A percentile compares a stretch with the other conserved stretches of the same genome.
Conservation (phyloP, 1,139 yeast species). For the Lodderomyces pseudojiufengensis region DNA sequence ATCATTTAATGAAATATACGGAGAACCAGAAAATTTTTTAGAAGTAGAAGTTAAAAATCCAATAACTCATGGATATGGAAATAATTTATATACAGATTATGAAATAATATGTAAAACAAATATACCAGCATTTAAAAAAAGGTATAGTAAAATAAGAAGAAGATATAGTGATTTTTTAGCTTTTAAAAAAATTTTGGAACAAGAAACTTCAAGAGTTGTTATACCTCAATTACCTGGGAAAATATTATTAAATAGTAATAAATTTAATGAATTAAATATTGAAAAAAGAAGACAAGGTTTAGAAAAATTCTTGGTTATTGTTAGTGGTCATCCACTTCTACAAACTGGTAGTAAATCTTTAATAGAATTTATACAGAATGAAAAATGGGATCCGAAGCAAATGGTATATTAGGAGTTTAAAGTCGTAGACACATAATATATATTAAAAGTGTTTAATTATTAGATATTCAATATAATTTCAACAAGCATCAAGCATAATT, state of each 20-base stretch:
- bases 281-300: slow-evolving; percentile 82
- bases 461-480: too few relatives aligned
- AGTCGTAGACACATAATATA: too few relatives aligned
- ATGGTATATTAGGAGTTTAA: slow-evolving; percentile 6
- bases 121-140: slow-evolving; percentile 78
- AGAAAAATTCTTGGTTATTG: slow-evolving; percentile 72
- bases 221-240: slow-evolving; percentile 91
- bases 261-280: slow-evolving; percentile 80
- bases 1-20: slow-evolving; percentile 78
- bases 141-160: slow-evolving; percentile 69
- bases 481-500: too few relatives aligned
- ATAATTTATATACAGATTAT: slow-evolving; percentile 81
- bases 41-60: slow-evolving; percentile 88
- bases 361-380: slow-evolving; percentile 85
- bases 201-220: slow-evolving; percentile 71
- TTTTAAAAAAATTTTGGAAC: slow-evolving; percentile 70
- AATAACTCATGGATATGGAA: slow-evolving; percentile 69
- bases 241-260: slow-evolving; percentile 57
- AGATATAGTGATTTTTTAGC: slow-evolving; percentile 88
- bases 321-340: slow-evolving; percentile 90
- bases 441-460: too few relatives aligned
- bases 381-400: slow-evolving; percentile 59
- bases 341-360: slow-evolving; percentile 87
- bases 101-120: slow-evolving; percentile 84
- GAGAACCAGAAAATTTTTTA: slow-evolving; percentile 90